phyloP scores from a whole-genome alignment of 371 early-diverging fungal genomes.

The Batkoa obscura region DNA sequence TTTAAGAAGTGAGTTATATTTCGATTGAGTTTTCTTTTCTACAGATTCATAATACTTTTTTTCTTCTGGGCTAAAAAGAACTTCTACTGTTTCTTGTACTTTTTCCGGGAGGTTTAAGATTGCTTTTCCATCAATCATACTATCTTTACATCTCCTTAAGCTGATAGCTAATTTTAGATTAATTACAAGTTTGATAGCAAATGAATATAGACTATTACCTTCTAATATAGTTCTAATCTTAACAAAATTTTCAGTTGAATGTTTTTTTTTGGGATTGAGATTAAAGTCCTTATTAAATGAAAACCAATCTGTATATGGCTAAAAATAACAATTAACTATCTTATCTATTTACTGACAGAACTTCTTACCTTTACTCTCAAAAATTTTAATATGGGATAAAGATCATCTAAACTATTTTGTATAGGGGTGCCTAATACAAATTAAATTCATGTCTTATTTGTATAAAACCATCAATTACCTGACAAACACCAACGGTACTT shows the following conservation, averaged over 20 bases:
- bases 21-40: not conserved
- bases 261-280: no score
- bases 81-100: not conserved
- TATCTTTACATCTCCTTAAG: constrained; percentile 12
- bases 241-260: no score
- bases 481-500: constrained; percentile 69
- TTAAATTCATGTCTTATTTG: not conserved
- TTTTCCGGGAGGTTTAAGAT: constrained; percentile 9
- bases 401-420: constrained; percentile 69
- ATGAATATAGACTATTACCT: no score
- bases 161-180: not conserved
- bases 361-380: constrained; percentile 24
- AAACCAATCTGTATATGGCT: constrained; percentile 9
- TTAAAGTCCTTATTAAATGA: constrained; percentile 25
- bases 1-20: no score
- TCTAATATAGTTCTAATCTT: no score
- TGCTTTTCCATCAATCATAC: constrained; percentile 14
- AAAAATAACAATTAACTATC: not conserved
- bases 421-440: not conserved
- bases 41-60: not conserved
- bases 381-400: constrained; percentile 65
- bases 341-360: not conserved
- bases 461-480: constrained; percentile 11
- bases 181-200: no score
- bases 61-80: not conserved